Conservation (phyloP, 1,284 basidiomycete genomes). For the Microbotryum scabiosae region DNA sequence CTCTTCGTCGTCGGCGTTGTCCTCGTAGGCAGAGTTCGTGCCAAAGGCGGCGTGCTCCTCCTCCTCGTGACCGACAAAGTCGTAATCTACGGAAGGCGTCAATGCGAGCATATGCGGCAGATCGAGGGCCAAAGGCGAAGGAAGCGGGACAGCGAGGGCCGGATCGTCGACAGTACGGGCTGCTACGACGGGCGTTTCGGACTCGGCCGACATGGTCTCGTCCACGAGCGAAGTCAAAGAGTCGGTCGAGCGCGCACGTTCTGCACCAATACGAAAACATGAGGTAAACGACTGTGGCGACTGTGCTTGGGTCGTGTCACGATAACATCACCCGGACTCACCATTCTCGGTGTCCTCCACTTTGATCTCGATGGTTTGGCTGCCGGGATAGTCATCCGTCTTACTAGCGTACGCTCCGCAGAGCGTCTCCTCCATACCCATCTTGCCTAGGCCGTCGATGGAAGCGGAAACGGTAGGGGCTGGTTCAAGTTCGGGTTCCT, state of each 20-base stretch:
- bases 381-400: constrained; percentile 12
- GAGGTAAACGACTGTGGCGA: too few species aligned
- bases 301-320: too few species aligned
- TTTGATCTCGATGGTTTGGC: neutral
- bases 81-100: constrained; percentile 12
- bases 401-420: constrained; percentile 15
- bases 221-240: constrained; percentile 9
- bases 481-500: neutral
- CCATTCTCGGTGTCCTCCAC: neutral
- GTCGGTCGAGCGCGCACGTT: neutral
- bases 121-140: constrained; percentile 29
- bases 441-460: constrained; percentile 3
- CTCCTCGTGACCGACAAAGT: constrained; percentile 26
- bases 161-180: neutral
- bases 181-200: neutral
- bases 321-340: neutral
- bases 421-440: constrained; percentile 29
- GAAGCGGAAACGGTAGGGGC: neutral
- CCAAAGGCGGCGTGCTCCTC: constrained; percentile 12
- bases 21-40: constrained; percentile 18
- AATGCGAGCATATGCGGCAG: constrained; percentile 14
- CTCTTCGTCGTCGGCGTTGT: constrained; percentile 18
- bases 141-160: constrained; percentile 13
- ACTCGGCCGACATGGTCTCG: neutral
- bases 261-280: neutral